phyloP scores from a whole-genome alignment of 1,139 yeast genomes.

The Magnusiomyces fungicola region DNA sequence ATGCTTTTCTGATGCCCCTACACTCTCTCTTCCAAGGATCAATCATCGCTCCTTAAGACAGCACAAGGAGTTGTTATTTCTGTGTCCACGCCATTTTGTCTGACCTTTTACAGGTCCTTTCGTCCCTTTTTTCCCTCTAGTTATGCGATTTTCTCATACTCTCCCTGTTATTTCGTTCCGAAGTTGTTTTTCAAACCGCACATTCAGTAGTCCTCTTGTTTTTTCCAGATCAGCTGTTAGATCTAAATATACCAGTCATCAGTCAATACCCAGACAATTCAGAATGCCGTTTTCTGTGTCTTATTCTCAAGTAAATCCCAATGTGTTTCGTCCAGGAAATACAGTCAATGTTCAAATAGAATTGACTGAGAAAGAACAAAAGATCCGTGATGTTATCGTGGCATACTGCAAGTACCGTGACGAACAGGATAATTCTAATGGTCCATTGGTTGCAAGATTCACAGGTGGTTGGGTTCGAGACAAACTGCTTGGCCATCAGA shows the following conservation, averaged over 20 bases:
- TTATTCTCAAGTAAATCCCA: neutral
- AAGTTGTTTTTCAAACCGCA: too few relatives aligned
- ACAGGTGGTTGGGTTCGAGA: slow-evolving; percentile 99
- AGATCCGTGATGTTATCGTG: slow-evolving; percentile 41
- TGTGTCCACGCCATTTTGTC: too few relatives aligned
- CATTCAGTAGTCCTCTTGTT: too few relatives aligned
- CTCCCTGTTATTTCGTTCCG: too few relatives aligned
- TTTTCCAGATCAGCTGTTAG: too few relatives aligned
- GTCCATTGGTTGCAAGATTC: slow-evolving; percentile 54
- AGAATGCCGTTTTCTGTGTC: neutral
- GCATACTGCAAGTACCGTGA: slow-evolving; percentile 24
- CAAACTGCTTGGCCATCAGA: slow-evolving; percentile 67
- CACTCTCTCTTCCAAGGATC: too few relatives aligned
- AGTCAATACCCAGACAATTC: neutral
- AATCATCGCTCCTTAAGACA: too few relatives aligned
- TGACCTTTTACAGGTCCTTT: too few relatives aligned
- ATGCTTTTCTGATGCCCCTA: too few relatives aligned
- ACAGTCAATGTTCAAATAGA: slow-evolving; percentile 20
- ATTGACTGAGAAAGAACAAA: slow-evolving; percentile 43
- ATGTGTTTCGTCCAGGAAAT: slow-evolving; percentile 8
- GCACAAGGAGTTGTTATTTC: too few relatives aligned
- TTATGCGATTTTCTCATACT: too few relatives aligned
- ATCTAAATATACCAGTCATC: neutral
- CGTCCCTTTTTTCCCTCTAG: too few relatives aligned
- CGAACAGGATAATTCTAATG: slow-evolving; percentile 6